phyloP scores from a whole-genome alignment of 2,329 filamentous ascomycete genomes.

The Venturia nashicola region DNA sequence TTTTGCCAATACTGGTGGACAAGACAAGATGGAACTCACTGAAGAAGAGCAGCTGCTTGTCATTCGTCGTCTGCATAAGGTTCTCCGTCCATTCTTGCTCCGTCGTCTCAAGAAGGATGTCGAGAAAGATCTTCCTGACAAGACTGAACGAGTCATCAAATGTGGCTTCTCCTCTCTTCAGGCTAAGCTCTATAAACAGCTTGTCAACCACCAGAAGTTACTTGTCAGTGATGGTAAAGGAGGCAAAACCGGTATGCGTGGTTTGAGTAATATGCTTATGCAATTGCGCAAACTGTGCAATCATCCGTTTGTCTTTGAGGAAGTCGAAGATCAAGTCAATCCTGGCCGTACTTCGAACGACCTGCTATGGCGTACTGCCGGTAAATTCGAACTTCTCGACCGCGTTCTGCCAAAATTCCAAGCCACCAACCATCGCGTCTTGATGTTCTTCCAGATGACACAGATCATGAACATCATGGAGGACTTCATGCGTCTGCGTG shows the following conservation, averaged over 20 bases:
- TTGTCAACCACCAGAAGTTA: constrained; percentile 90
- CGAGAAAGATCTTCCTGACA: constrained; percentile 96
- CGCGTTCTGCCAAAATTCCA: constrained; percentile 88
- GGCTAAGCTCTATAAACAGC: constrained; percentile 89
- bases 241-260: constrained; percentile 85
- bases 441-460: constrained; percentile 99
- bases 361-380: constrained; percentile 84
- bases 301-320: constrained; percentile 96
- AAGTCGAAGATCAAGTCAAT: constrained; percentile 97
- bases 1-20: constrained; percentile 93
- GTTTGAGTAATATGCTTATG: constrained; percentile 99
- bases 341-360: constrained; percentile 81
- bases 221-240: constrained; percentile 91
- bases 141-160: constrained; percentile 98
- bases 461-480: constrained; percentile 99
- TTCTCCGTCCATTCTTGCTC: constrained; percentile 89
- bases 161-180: constrained; percentile 96
- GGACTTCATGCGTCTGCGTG: constrained; percentile 79
- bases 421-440: constrained; percentile 78
- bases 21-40: constrained; percentile 97
- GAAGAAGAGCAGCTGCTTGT: constrained; percentile 99
- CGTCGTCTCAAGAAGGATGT: constrained; percentile 99
- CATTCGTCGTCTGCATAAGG: constrained; percentile 96
- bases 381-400: constrained; percentile 94
- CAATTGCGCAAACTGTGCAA: constrained; percentile 97